A percentile compares a stretch with the other conserved stretches of the same genome.
Evolutionary conservation across 2,329 filamentous ascomycete genomes (phyloP).

Genomic region (Ophiostoma perfectum): DNA sequence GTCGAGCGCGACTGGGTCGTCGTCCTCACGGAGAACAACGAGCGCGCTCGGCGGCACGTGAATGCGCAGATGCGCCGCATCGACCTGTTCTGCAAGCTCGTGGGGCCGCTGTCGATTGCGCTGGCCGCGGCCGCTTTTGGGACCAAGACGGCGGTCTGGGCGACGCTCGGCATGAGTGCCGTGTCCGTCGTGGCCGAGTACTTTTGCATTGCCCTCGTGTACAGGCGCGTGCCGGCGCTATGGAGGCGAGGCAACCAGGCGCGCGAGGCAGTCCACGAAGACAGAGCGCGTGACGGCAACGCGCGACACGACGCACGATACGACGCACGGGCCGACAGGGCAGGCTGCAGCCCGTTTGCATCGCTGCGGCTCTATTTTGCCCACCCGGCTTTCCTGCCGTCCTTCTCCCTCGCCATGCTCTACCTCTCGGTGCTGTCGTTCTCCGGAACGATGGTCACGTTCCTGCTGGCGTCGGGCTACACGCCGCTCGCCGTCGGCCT

Average conservation of each 20-base stretch:
- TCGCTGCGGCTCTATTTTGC: conserved; percentile 43
- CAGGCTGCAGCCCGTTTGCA: conserved; percentile 24
- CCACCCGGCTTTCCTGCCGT: conserved; percentile 55
- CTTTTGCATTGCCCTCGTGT: conserved; percentile 41
- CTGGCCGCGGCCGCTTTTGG: conserved; percentile 42
- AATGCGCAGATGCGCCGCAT: conserved; percentile 55
- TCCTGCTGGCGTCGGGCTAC: conserved; percentile 51
- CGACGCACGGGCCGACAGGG: no score
- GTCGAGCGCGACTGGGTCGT: conserved; percentile 68
- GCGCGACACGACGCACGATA: not conserved
- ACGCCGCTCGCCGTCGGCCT: conserved; percentile 47
- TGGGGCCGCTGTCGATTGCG: conserved; percentile 48
- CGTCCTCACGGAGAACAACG: conserved; percentile 42
- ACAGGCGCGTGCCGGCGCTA: conserved; percentile 27
- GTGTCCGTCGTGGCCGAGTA: conserved; percentile 43
- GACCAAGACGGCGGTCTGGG: conserved; percentile 41
- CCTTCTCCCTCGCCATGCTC: conserved; percentile 53
- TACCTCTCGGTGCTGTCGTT: conserved; percentile 59
- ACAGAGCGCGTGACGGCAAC: not conserved
- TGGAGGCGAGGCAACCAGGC: not conserved
- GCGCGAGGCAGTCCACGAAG: conserved; percentile 13
- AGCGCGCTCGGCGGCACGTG: conserved; percentile 34
- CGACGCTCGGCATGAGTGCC: conserved; percentile 44
- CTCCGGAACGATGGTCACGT: conserved; percentile 59
- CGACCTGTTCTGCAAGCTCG: conserved; percentile 53